A percentile compares a stretch with the other conserved stretches of the same genome.
These are phyloP conservation scores for Carpinus viminea DNA, from an alignment of 306 rosid genomes.

Conservation along the genomic window DNA sequence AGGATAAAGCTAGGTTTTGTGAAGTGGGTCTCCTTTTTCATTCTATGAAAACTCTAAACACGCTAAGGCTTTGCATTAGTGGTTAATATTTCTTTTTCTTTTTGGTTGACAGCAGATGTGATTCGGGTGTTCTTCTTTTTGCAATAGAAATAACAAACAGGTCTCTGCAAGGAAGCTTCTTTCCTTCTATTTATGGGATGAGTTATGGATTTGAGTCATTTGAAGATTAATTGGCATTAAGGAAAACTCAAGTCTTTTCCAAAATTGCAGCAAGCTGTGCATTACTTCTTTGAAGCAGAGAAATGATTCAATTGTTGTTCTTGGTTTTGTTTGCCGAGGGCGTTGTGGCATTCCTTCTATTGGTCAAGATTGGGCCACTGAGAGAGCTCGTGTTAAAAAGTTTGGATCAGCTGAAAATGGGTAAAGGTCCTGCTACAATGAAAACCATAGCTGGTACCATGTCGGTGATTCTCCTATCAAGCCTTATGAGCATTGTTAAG, in stretches of 20 bases:
- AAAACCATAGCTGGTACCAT: slow-evolving; percentile 89
- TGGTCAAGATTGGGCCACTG: slow-evolving; percentile 84
- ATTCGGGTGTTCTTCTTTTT: slow-evolving; percentile 25
- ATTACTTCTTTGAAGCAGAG: slow-evolving; percentile 26
- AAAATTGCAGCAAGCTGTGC: slow-evolving; percentile 15
- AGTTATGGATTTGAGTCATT: slow-evolving; percentile 5
- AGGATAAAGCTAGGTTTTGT: slow-evolving; percentile 13
- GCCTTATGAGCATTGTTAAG: slow-evolving; percentile 82
- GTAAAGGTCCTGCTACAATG: slow-evolving; percentile 82
- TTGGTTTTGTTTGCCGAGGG: slow-evolving; percentile 80
- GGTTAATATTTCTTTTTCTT: neutral
- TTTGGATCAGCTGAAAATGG: slow-evolving; percentile 83
- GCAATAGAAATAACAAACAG: slow-evolving; percentile 14
- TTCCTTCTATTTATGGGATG: neutral
- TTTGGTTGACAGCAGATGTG: slow-evolving; percentile 25
- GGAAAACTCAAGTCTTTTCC: slow-evolving; percentile 27
- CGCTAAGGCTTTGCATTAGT: slow-evolving; percentile 20
- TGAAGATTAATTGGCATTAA: slow-evolving; percentile 15
- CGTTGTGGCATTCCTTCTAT: slow-evolving; percentile 58
- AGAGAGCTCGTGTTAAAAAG: slow-evolving; percentile 90
- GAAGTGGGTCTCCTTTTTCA: slow-evolving; percentile 13
- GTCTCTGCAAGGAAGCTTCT: slow-evolving; percentile 24
- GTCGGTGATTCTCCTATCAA: slow-evolving; percentile 84
- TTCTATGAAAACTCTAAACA: slow-evolving; percentile 13
- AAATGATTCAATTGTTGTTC: slow-evolving; percentile 84